phyloP scores from a whole-genome alignment of 2,329 filamentous ascomycete species.

The Pseudogymnoascus sp. region DNA sequence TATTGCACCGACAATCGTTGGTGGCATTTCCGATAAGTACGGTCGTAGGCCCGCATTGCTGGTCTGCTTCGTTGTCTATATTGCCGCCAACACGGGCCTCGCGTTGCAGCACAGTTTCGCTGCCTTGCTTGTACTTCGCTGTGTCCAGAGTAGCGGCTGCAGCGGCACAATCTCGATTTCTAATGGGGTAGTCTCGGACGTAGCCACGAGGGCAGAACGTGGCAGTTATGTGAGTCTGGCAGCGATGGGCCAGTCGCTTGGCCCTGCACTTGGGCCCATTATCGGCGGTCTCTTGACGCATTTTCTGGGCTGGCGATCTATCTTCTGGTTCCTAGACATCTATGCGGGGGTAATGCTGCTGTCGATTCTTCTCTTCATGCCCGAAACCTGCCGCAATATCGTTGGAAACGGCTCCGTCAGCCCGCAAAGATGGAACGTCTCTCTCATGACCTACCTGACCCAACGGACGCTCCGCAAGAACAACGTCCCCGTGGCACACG shows the following conservation, averaged over 20 bases:
- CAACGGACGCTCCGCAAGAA: constrained; percentile 4
- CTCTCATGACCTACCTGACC: neutral
- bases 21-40: constrained; percentile 47
- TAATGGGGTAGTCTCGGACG: constrained; percentile 55
- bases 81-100: constrained; percentile 49
- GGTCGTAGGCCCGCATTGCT: constrained; percentile 49
- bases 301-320: constrained; percentile 42
- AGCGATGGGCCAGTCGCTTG: constrained; percentile 28
- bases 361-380: constrained; percentile 24
- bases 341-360: constrained; percentile 35
- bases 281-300: constrained; percentile 43
- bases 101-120: constrained; percentile 42
- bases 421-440: neutral
- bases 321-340: constrained; percentile 49
- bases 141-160: constrained; percentile 52
- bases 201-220: constrained; percentile 52
- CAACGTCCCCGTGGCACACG: neutral
- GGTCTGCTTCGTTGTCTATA: constrained; percentile 44
- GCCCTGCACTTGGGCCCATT: constrained; percentile 42
- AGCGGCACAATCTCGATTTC: constrained; percentile 53
- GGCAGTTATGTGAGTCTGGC: constrained; percentile 62
- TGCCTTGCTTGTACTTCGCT: constrained; percentile 46
- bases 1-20: constrained; percentile 50
- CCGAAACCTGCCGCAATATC: constrained; percentile 29
- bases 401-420: constrained; percentile 26